phyloP scores from a whole-genome alignment of 2,329 filamentous ascomycete species.

The Fusarium tjaetaba region DNA sequence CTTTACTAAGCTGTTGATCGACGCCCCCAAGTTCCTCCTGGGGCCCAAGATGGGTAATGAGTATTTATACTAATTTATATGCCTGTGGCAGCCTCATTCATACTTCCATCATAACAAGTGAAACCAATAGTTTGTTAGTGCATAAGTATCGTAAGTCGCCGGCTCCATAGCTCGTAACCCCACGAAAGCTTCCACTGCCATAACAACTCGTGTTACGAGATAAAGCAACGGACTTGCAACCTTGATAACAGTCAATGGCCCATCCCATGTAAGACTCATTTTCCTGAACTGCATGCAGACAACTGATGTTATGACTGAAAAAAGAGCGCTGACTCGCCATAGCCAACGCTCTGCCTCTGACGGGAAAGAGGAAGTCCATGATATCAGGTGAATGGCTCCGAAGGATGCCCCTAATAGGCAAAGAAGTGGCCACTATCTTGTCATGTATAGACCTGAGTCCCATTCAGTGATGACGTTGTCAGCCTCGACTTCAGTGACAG shows the following conservation, averaged over 20 bases:
- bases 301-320: conserved; percentile 6
- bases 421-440: conserved; percentile 21
- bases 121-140: conserved; percentile 14
- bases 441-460: conserved; percentile 17
- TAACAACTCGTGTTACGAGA: conserved; percentile 16
- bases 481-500: neutral
- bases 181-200: conserved; percentile 18
- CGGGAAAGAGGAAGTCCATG: conserved; percentile 14
- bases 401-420: conserved; percentile 19
- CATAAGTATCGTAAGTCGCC: conserved; percentile 5
- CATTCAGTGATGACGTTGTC: conserved; percentile 6
- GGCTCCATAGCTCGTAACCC: conserved; percentile 16
- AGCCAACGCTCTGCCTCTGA: conserved; percentile 14
- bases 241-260: conserved; percentile 5
- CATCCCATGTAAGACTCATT: conserved; percentile 10
- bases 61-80: neutral
- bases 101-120: neutral
- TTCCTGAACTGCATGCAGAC: conserved; percentile 13
- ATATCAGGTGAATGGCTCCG: conserved; percentile 16
- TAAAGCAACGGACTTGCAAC: conserved; percentile 16
- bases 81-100: neutral
- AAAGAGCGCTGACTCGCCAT: conserved; percentile 9
- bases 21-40: too few relatives aligned
- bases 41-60: too few relatives aligned
- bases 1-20: too few relatives aligned